Conservation (phyloP, 495 filamentous ascomycete genomes). For the Hypoxylon crocopeplum region DNA sequence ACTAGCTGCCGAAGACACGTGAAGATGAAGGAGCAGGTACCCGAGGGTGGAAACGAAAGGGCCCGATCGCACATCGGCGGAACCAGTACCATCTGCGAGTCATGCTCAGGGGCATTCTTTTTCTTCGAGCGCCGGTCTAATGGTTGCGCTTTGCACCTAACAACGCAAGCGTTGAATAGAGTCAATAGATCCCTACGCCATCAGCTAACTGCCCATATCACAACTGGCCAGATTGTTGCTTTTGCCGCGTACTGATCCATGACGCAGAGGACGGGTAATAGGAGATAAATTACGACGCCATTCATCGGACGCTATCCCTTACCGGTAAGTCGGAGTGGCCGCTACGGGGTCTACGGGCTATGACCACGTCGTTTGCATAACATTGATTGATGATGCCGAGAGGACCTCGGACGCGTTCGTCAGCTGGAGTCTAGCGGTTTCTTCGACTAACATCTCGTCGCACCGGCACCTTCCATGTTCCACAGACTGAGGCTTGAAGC, state of each 20-base stretch:
- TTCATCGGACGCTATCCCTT: slow-evolving; percentile 11
- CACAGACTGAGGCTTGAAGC: slow-evolving; percentile 1
- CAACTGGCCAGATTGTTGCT: background rate
- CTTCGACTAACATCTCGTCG: slow-evolving; percentile 4
- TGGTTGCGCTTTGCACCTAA: background rate
- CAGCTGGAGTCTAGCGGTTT: slow-evolving; percentile 5
- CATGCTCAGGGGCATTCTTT: slow-evolving; percentile 4
- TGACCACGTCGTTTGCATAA: slow-evolving; percentile 4
- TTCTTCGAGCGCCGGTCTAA: background rate
- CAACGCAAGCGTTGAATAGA: slow-evolving; percentile 4
- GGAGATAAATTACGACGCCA: slow-evolving; percentile 7
- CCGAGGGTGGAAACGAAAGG: too few relatives aligned
- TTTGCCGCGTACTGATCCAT: background rate
- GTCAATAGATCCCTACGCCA: slow-evolving; percentile 5
- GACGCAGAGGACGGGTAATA: background rate
- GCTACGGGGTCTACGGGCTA: background rate
- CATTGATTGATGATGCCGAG: slow-evolving; percentile 1
- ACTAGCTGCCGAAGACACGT: background rate
- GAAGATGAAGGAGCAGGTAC: too few relatives aligned
- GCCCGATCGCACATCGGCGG: too few relatives aligned
- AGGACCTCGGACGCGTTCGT: slow-evolving; percentile 4
- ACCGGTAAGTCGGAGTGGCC: slow-evolving; percentile 8
- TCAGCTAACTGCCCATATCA: background rate
- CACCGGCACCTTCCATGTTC: background rate
- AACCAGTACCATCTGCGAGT: slow-evolving; percentile 1